Base-by-base conservation (phyloP, 2,329 filamentous ascomycete species). In the Arthrinium phaeospermum region DNA sequence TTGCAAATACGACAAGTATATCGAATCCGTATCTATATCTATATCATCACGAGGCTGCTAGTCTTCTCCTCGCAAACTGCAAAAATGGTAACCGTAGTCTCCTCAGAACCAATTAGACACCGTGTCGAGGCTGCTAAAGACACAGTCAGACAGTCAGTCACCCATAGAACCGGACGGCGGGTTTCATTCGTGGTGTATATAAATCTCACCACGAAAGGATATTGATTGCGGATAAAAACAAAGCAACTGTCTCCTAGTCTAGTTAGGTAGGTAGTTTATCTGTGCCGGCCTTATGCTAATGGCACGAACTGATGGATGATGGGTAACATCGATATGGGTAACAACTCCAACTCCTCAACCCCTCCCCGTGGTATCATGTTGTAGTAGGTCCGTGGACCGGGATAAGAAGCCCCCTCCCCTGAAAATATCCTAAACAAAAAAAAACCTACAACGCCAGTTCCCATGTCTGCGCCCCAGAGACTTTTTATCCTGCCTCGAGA, bases 371-470 rank as follows among this genome's bases (percentile, higher is more conserved):
- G 57, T 64, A 64, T 64, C 57, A 64, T 64, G 30, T n/a, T 30
- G 51, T 57, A 10, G 57, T 41, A 19, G 57, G 30, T 24, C 12
- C n/a, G 1, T n/a, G 1, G n/a, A 64, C 57, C 57, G 57, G n/a
- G 57, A 41, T 64, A 64, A 64, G 57, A 64, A 64, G 12, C 24
- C 24, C 24, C 27, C 27, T 27, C 51, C 53, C 57, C 34, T 37
- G 57, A 37, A 41, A 41, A 64, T 41, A 41, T 41, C 57, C 57
- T 64, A 41, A 64, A 64, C 57, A 64, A 41, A 57, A 57, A 53
- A 30, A 64, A 64, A 24, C 73, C 71, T 71, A 71, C 72, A 72
- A 75, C 74, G 72, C 73, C 74, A 72, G 64, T 24, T n/a, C 70
- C 70, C 41, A 45, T 69, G 71, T 72, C 70, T 70, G 41, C 47